These are phyloP conservation scores for Forsythia suspensa DNA, from an alignment of 257 asterid species.

Conservation along the genomic window DNA sequence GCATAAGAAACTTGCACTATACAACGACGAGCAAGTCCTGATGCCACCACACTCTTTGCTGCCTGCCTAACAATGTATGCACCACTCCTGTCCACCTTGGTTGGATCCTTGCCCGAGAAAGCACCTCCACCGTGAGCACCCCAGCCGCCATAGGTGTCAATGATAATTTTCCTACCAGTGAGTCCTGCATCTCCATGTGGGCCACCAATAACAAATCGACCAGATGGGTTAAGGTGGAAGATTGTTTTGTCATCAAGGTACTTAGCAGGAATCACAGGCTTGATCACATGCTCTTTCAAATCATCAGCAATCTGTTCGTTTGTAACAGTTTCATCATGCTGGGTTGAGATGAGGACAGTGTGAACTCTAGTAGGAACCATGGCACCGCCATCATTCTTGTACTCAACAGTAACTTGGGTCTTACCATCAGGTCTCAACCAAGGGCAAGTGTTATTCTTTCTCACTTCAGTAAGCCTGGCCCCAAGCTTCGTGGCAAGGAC, in stretches of 20 bases:
- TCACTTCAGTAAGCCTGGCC: conserved; percentile 86
- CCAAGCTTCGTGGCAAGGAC: conserved; percentile 94
- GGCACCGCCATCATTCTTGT: conserved; percentile 75
- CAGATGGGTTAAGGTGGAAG: conserved; percentile 90
- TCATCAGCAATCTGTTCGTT: conserved; percentile 71
- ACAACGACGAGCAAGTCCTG: conserved; percentile 85
- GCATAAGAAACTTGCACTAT: conserved; percentile 91
- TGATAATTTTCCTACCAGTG: conserved; percentile 83
- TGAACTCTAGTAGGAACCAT: conserved; percentile 89
- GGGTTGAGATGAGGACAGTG: conserved; percentile 88
- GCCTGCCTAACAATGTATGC: conserved; percentile 90
- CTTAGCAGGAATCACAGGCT: conserved; percentile 74
- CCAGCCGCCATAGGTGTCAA: conserved; percentile 93
- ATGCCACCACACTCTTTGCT: conserved; percentile 89
- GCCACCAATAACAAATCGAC: conserved; percentile 87
- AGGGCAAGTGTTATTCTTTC: conserved; percentile 83
- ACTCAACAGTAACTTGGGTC: conserved; percentile 90
- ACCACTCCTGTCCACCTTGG: conserved; percentile 94
- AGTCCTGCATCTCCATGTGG: conserved; percentile 95
- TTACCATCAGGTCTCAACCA: conserved; percentile 94
- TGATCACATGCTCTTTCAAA: conserved; percentile 80
- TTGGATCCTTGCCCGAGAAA: conserved; percentile 87
- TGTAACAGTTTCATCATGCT: conserved; percentile 86
- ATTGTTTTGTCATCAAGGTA: conserved; percentile 85
- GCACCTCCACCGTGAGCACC: conserved; percentile 98